Base-by-base conservation (phyloP, 2,329 filamentous ascomycete species). In the Alternaria sp. region DNA sequence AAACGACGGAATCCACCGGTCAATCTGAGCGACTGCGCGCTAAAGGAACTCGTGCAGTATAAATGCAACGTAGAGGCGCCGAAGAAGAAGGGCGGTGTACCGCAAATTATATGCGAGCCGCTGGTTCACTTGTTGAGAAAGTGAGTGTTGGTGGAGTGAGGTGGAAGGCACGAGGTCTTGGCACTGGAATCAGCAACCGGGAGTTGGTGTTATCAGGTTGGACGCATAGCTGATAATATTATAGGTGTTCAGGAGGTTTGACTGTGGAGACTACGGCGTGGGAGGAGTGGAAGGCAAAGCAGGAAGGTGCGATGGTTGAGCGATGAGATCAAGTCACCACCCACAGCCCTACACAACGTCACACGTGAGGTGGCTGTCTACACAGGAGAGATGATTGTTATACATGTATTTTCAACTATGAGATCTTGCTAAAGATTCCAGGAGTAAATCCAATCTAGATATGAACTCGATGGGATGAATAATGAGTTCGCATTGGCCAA, bases 11-110 rank as follows among this genome's bases (percentile, higher is more conserved):
- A 88, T 74, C 77, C 75, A n/a, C 79, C 82, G 15, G 79, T 88
- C 63, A 80, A 86, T 30, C 80, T 90, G 6, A 75, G 80, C 57
- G 79, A 86, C 53, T 90, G 88, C 75, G 78, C 83, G 60, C 77
- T 90, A 44, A 81, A 86, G 68, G 86, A 90, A 74, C 77, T 90
- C 77, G 79, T 87, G 50, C 88, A 91, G 78, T 90, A 89, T 73
- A 84, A 84, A 25, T 91, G 89, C 77, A 84, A 88, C 72, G 79
- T 88, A 10, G 80, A 83, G 9, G 77, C 81, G 11, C 26, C 67
- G 17, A 36, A 60, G 46, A 60, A 74, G 47, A 78, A 82, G 32
- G 72, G 79, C 54, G 80, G 78, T 17, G 73, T 75, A 54, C 80
- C 82, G 4, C 77, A 80, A 3, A 77, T 86, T 25, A 75, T 86